phyloP scores from a whole-genome alignment of 192 early-diverging fungal species.

The Coemansia umbellata region DNA sequence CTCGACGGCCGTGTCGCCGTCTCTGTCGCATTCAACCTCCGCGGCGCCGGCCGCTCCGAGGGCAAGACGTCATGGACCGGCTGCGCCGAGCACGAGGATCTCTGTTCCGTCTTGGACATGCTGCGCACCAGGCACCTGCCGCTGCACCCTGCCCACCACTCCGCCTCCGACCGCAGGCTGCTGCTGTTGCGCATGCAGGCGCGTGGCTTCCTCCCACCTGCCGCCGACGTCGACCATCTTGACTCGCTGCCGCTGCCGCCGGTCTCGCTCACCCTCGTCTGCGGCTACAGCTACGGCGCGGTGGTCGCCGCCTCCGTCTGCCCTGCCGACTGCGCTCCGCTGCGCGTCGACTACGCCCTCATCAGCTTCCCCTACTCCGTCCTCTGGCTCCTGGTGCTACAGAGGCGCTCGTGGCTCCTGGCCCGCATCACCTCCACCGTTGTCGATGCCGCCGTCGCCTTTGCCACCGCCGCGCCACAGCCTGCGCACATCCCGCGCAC shows the following conservation, averaged over 20 bases:
- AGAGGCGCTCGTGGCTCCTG: constrained; percentile 35
- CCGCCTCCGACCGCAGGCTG: constrained; percentile 12
- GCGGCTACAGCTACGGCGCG: constrained; percentile 52
- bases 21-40: constrained; percentile 41
- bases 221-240: constrained; percentile 5
- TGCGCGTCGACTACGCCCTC: constrained; percentile 43
- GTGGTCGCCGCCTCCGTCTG: constrained; percentile 28
- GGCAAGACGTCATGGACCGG: constrained; percentile 53
- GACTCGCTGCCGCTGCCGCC: constrained; percentile 38
- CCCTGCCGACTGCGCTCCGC: constrained; percentile 29
- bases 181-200: constrained; percentile 38
- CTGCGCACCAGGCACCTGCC: constrained; percentile 12
- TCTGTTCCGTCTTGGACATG: constrained; percentile 42
- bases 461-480: constrained; percentile 1
- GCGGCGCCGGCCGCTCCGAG: constrained; percentile 49
- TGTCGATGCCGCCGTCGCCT: constrained; percentile 12
- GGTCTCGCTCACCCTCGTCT: constrained; percentile 25
- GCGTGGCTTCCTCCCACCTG: constrained; percentile 18
- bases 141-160: constrained; percentile 33
- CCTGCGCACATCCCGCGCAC: constrained; percentile 19
- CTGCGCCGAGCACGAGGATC: constrained; percentile 39
- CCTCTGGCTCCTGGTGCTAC: constrained; percentile 38
- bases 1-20: constrained; percentile 21
- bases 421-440: constrained; percentile 28
- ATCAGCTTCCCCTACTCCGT: constrained; percentile 50